Conservation (phyloP, 257 asterid species). For the Solanum bukasovii region DNA sequence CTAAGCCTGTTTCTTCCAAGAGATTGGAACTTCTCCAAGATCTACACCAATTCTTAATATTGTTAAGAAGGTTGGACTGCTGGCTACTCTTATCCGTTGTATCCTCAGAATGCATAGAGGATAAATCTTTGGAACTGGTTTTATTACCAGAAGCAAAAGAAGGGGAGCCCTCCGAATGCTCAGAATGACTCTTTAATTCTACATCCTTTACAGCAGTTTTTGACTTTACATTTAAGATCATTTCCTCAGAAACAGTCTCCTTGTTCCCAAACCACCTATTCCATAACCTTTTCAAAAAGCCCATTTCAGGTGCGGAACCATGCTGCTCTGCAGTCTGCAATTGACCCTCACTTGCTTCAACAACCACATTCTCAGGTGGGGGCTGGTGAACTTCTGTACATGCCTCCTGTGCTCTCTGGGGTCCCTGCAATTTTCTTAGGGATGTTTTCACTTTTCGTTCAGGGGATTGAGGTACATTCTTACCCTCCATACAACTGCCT, state of each 20-base stretch:
- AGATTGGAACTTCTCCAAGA: slow-evolving; percentile 25
- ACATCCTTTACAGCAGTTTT: slow-evolving; percentile 10
- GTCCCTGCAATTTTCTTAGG: slow-evolving; percentile 8
- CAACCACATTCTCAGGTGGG: slow-evolving; percentile 23
- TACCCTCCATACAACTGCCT: slow-evolving; percentile 10
- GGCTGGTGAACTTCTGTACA: slow-evolving; percentile 19
- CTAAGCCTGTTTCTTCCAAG: slow-evolving; percentile 13
- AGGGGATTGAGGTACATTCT: slow-evolving; percentile 6
- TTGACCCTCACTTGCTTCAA: slow-evolving; percentile 14
- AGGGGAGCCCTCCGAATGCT: slow-evolving; percentile 11
- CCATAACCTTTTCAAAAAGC: slow-evolving; percentile 40
- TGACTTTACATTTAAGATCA: slow-evolving; percentile 12
- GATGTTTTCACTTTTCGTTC: slow-evolving; percentile 16
- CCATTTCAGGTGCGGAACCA: slow-evolving; percentile 23
- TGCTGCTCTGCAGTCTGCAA: slow-evolving; percentile 4
- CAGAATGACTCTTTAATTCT: slow-evolving; percentile 7
- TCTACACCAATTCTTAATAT: slow-evolving; percentile 25
- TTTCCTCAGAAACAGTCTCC: slow-evolving; percentile 10
- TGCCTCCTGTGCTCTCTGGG: slow-evolving; percentile 13
- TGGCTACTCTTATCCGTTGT: slow-evolving; percentile 11
- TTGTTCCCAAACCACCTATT: slow-evolving; percentile 38
- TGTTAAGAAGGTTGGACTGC: slow-evolving; percentile 14
- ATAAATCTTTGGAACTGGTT: slow-evolving; percentile 5
- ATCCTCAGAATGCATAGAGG: slow-evolving; percentile 7
- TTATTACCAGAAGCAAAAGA: slow-evolving; percentile 35